phyloP scores from a whole-genome alignment of 2,329 filamentous ascomycete genomes.

The Arthrobotrys entomopaga region DNA sequence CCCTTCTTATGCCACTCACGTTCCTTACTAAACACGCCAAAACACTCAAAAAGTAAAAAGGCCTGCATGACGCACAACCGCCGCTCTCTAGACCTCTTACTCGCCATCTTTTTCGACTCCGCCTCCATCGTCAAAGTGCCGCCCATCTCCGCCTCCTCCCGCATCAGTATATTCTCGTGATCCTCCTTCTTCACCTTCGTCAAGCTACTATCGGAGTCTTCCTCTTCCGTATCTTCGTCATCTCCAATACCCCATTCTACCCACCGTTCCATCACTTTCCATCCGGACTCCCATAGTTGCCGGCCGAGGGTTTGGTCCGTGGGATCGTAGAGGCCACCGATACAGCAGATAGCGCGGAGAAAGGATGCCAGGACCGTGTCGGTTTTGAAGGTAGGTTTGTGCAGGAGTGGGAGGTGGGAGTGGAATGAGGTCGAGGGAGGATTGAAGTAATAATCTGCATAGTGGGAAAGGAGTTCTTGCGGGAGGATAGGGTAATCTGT shows the following conservation, averaged over 20 bases:
- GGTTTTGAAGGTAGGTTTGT: conserved; percentile 58
- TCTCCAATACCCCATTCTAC: conserved; percentile 57
- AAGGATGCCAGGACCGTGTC: conserved; percentile 57
- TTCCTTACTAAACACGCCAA: conserved; percentile 58
- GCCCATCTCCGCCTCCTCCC: conserved; percentile 43
- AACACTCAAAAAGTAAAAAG: conserved; percentile 57
- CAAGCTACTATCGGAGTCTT: conserved; percentile 44
- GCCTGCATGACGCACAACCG: conserved; percentile 58
- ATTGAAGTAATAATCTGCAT: conserved; percentile 59
- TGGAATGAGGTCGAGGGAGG: conserved; percentile 57
- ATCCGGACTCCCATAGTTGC: conserved; percentile 59
- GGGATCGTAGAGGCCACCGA: conserved; percentile 58
- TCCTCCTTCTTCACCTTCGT: conserved; percentile 49
- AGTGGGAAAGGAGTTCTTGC: conserved; percentile 58
- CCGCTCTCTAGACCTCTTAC: conserved; percentile 51
- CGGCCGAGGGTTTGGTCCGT: conserved; percentile 57
- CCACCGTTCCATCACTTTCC: conserved; percentile 59
- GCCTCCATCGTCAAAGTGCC: conserved; percentile 44
- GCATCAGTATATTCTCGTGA: conserved; percentile 38
- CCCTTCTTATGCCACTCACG: conserved; percentile 59
- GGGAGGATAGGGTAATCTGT: conserved; percentile 56
- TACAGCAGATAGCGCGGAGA: conserved; percentile 57
- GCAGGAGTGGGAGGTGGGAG: conserved; percentile 57
- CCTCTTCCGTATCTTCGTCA: conserved; percentile 56
- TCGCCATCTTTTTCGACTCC: conserved; percentile 48